A percentile compares a stretch with the other conserved stretches of the same genome.
phyloP scores from a whole-genome alignment of 2,329 filamentous ascomycete genomes.

The Cladophialophora carrionii region DNA sequence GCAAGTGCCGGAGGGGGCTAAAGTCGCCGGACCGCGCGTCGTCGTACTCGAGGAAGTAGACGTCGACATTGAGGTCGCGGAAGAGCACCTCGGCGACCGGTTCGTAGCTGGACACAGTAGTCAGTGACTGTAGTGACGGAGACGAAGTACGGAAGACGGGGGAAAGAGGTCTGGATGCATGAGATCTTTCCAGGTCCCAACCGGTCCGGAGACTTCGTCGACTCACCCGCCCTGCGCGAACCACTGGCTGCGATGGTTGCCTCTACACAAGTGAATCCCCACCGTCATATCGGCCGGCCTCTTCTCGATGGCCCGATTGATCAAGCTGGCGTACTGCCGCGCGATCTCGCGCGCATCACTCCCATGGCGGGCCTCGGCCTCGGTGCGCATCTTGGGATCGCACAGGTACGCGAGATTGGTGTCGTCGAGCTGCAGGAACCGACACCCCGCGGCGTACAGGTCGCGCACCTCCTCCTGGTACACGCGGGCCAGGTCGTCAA shows the following conservation, averaged over 20 bases:
- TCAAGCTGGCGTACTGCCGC: conserved; percentile 58
- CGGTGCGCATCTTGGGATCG: conserved; percentile 59
- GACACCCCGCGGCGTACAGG: conserved; percentile 59
- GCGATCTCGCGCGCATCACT: conserved; percentile 53
- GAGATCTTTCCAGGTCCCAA: no score
- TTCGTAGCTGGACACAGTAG: conserved; percentile 51
- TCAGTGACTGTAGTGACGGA: not conserved
- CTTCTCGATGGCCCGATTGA: conserved; percentile 59
- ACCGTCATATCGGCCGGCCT: conserved; percentile 59
- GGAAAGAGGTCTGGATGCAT: no score
- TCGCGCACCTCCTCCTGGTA: conserved; percentile 60
- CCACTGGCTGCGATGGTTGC: conserved; percentile 62
- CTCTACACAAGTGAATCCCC: conserved; percentile 61
- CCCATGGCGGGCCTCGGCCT: conserved; percentile 57
- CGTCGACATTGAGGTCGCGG: conserved; percentile 60
- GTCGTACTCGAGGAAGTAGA: conserved; percentile 64
- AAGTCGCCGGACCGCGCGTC: conserved; percentile 61
- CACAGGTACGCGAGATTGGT: conserved; percentile 64
- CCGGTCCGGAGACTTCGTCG: no score
- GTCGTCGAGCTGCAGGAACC: conserved; percentile 63
- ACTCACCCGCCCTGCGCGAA: conserved; percentile 56
- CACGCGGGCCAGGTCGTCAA: conserved; percentile 59
- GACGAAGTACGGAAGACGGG: not conserved
- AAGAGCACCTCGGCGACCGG: conserved; percentile 62
- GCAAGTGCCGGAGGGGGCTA: conserved; percentile 58